phyloP scores from a whole-genome alignment of 176 grass and related monocot genomes.

The Dendrocalamus sinicus region DNA sequence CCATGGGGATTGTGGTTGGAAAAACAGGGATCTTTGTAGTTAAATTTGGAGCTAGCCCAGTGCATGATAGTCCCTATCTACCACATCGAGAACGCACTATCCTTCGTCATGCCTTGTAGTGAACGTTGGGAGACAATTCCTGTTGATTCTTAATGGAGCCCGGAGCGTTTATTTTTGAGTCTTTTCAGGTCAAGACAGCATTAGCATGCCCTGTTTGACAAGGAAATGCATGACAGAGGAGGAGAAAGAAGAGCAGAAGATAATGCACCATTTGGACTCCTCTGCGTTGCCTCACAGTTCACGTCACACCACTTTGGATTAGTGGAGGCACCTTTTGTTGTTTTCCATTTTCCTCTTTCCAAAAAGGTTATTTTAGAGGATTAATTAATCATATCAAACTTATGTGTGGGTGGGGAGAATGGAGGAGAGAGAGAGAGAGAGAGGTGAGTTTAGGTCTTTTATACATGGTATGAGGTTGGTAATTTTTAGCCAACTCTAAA shows the following conservation, averaged over 20 bases:
- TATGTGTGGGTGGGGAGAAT: background rate
- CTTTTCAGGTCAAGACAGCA: background rate
- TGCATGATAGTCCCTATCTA: conserved; percentile 20
- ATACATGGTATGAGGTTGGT: too few species aligned
- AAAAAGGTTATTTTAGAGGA: background rate
- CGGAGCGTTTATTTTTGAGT: background rate
- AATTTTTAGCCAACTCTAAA: too few species aligned
- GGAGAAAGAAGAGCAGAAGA: background rate
- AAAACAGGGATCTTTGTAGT: background rate
- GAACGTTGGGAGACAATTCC: conserved; percentile 2
- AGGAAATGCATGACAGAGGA: background rate
- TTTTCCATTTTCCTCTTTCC: background rate
- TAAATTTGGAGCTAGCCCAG: conserved; percentile 7
- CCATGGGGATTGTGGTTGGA: conserved; percentile 5
- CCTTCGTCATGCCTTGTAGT: background rate
- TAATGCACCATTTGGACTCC: background rate
- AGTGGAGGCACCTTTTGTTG: background rate
- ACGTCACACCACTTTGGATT: background rate
- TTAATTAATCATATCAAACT: background rate
- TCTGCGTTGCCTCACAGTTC: background rate
- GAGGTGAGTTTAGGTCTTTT: too few species aligned
- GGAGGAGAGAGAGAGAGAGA: too few species aligned
- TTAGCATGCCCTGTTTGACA: background rate
- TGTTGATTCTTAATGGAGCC: background rate
- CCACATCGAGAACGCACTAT: background rate